These are phyloP conservation scores for Hemileccinum rubropunctum DNA, from an alignment of 768 basidiomycete genomes.

Conservation along the genomic window DNA sequence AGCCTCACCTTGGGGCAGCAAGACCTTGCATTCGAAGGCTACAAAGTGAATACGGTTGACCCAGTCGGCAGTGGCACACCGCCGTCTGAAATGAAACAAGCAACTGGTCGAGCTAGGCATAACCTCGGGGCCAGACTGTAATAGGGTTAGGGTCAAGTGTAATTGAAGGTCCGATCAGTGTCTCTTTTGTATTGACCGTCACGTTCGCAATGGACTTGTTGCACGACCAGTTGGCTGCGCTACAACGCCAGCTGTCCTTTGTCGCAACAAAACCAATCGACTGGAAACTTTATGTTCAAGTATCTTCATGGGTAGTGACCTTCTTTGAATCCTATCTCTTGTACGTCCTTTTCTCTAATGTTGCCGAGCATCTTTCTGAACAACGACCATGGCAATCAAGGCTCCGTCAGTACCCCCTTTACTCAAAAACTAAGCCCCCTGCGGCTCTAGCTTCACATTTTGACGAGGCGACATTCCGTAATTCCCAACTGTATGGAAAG, in stretches of 20 bases:
- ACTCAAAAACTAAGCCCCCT: slow-evolving; percentile 73
- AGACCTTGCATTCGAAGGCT: too few species aligned
- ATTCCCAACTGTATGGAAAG: slow-evolving; percentile 88
- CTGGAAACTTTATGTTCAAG: slow-evolving; percentile 82
- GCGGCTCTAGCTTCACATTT: slow-evolving; percentile 68
- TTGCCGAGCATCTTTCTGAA: not conserved
- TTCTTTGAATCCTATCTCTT: slow-evolving; percentile 84
- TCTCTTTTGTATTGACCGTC: not conserved
- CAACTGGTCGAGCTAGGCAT: too few species aligned
- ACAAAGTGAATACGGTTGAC: too few species aligned
- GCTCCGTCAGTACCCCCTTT: slow-evolving; percentile 82
- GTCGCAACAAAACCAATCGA: slow-evolving; percentile 70
- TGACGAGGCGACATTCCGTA: slow-evolving; percentile 67
- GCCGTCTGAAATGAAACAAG: too few species aligned
- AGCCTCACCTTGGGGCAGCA: too few species aligned
- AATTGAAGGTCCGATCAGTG: too few species aligned
- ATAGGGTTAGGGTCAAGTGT: too few species aligned
- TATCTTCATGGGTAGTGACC: slow-evolving; percentile 73
- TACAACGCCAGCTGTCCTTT: slow-evolving; percentile 67
- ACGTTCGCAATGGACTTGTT: slow-evolving; percentile 69
- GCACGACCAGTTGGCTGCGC: slow-evolving; percentile 50
- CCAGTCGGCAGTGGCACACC: too few species aligned
- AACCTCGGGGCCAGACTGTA: too few species aligned
- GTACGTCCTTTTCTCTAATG: slow-evolving; percentile 44
- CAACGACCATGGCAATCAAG: slow-evolving; percentile 28